A percentile compares a stretch with the other conserved stretches of the same genome.
phyloP scores from a whole-genome alignment of 2,329 filamentous ascomycete genomes.

The Fonsecaea nubica region DNA sequence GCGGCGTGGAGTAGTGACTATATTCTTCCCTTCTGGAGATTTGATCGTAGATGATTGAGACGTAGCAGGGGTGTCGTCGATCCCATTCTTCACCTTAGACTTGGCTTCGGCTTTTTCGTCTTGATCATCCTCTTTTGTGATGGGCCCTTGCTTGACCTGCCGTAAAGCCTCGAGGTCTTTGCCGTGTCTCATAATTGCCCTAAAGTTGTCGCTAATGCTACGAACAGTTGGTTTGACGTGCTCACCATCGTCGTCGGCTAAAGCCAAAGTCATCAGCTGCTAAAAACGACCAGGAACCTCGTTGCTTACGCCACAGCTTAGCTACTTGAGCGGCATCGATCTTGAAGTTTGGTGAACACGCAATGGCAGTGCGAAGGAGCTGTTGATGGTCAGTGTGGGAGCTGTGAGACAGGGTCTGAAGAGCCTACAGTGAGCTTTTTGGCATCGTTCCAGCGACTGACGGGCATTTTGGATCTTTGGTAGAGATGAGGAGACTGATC shows the following conservation, averaged over 20 bases:
- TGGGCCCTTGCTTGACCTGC: neutral
- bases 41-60: neutral
- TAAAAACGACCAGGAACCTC: neutral
- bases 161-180: slow-evolving; percentile 1
- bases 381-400: slow-evolving; percentile 6
- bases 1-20: neutral
- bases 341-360: neutral
- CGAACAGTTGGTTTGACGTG: neutral
- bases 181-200: neutral
- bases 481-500: neutral
- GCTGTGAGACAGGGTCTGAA: too few relatives aligned
- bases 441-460: neutral
- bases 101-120: neutral
- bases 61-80: neutral
- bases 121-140: neutral
- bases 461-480: slow-evolving; percentile 1
- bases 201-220: neutral
- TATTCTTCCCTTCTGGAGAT: neutral
- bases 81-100: neutral
- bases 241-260: slow-evolving; percentile 1
- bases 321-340: neutral
- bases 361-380: slow-evolving; percentile 10
- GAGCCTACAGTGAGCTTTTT: slow-evolving; percentile 3
- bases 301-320: slow-evolving; percentile 11
- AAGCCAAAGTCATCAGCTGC: neutral